Evolutionary conservation across 306 rosid species (phyloP), one percentile per base, ranked within the genome.

Genomic region (Dalbergia cultrata): DNA sequence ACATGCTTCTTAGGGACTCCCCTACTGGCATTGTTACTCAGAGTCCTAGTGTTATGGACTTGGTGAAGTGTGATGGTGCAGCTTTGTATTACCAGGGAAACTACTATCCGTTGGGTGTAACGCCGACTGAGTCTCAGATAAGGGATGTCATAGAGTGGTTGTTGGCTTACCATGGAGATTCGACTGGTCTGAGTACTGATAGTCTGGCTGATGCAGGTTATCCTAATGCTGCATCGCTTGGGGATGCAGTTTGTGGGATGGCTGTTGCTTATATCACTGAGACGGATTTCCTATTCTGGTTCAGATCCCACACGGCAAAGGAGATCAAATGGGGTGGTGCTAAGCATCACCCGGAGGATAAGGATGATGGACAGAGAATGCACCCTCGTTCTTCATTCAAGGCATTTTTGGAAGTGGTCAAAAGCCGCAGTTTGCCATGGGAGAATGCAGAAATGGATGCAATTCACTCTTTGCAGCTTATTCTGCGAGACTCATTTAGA

Each of bases 321-420:
- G 99, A 96, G 90, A 49, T 93, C 63, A 96, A 93, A 76, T 96
- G 99, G 99, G 99, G 99, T 76, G 99, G 99, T 14, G 99, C 99
- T 44, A 96, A 96, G 90, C 99, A 96, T 85, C 99, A 96, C 58
- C 99, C 99, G 0, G 91, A 90, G 89, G 99, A 96, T 82, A 96
- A 90, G 90, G 99, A 96, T 83, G 98, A 93, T 73, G 97, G 97
- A 34, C 99, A 87, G 88, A 87, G 93, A 88, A 96, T 96, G 99
- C 93, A 96, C 83, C 99, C 99, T 1, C 94, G 99, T 17, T 96
- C 99, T 74, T 96, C 99, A 3, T 96, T 96, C 86, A 89, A 93
- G 90, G 99, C 99, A 10, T 96, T 96, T 80, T 26, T 96, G 71
- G 99, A 96, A 90, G 99, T 96, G 78, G 99, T 89, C 39, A 96